phyloP scores from a whole-genome alignment of 2,329 filamentous ascomycete genomes.

The Chaetothyriales sp. region DNA sequence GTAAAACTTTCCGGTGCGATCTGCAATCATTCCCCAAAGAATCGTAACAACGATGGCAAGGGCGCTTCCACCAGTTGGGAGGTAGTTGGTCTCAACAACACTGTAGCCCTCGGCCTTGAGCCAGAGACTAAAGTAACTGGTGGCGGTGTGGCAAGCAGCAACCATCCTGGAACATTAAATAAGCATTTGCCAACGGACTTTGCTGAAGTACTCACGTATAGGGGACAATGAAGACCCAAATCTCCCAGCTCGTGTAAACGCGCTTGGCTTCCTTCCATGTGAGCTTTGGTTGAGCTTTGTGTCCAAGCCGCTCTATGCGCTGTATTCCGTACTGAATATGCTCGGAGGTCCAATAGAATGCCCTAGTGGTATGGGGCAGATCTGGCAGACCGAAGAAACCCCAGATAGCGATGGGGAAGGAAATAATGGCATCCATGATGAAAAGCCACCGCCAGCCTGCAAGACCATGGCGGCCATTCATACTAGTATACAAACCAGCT shows the following conservation, averaged over 20 bases:
- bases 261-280: no score
- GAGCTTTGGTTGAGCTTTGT: no score
- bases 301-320: no score
- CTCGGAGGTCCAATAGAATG: conserved; percentile 21
- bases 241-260: no score
- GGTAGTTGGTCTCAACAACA: conserved; percentile 34
- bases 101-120: conserved; percentile 36
- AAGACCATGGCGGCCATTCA: conserved; percentile 36
- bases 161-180: background rate
- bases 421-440: conserved; percentile 28
- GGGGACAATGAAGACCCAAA: no score
- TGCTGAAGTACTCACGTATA: no score
- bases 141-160: background rate
- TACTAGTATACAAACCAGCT: conserved; percentile 37
- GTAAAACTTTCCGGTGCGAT: background rate
- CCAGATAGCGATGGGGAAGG: conserved; percentile 28
- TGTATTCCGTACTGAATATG: no score
- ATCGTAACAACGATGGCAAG: conserved; percentile 30
- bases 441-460: conserved; percentile 30
- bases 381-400: conserved; percentile 28
- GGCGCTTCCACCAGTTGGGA: conserved; percentile 35
- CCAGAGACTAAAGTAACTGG: conserved; percentile 38
- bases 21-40: background rate
- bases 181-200: no score
- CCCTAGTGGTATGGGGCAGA: conserved; percentile 19